A percentile compares a stretch with the other conserved stretches of the same genome.
phyloP scores from a whole-genome alignment of 768 basidiomycete genomes.

The Vishniacozyma victoriae region DNA sequence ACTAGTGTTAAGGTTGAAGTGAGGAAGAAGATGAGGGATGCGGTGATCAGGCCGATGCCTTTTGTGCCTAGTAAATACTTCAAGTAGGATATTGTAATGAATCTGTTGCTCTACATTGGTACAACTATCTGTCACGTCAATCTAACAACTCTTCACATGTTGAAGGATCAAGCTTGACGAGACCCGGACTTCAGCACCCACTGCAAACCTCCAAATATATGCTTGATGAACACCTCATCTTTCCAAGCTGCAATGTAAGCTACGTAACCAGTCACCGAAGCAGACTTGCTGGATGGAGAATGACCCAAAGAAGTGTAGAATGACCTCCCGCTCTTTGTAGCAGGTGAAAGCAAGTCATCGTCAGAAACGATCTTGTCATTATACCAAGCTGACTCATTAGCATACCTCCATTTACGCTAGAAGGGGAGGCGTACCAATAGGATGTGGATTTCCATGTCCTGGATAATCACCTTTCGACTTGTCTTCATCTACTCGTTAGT shows the following conservation, averaged over 20 bases:
- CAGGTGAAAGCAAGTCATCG: conserved; percentile 46
- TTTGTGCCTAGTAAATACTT: conserved; percentile 78
- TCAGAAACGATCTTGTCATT: conserved; percentile 71
- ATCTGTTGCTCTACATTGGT: too few species aligned
- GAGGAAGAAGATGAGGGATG: conserved; percentile 69
- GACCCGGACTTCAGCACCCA: conserved; percentile 73
- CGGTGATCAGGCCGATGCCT: conserved; percentile 74
- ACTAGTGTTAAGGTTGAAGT: conserved; percentile 79
- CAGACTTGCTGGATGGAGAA: conserved; percentile 56
- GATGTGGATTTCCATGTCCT: conserved; percentile 62
- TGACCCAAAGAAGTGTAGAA: conserved; percentile 82
- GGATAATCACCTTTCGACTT: conserved; percentile 51
- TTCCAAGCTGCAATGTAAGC: conserved; percentile 47
- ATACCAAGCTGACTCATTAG: too few species aligned
- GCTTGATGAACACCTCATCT: conserved; percentile 64
- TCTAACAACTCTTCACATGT: too few species aligned
- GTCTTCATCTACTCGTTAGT: conserved; percentile 41
- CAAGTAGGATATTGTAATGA: too few species aligned
- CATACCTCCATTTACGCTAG: too few species aligned
- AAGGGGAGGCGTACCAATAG: conserved; percentile 62
- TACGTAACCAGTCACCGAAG: background rate
- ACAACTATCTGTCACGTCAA: too few species aligned
- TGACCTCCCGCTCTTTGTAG: conserved; percentile 59
- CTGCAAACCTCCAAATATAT: conserved; percentile 67
- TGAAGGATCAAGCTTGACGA: too few species aligned